Evolutionary conservation across 2,329 filamentous ascomycete species (phyloP).

Genomic region (Diaporthe destruens): DNA sequence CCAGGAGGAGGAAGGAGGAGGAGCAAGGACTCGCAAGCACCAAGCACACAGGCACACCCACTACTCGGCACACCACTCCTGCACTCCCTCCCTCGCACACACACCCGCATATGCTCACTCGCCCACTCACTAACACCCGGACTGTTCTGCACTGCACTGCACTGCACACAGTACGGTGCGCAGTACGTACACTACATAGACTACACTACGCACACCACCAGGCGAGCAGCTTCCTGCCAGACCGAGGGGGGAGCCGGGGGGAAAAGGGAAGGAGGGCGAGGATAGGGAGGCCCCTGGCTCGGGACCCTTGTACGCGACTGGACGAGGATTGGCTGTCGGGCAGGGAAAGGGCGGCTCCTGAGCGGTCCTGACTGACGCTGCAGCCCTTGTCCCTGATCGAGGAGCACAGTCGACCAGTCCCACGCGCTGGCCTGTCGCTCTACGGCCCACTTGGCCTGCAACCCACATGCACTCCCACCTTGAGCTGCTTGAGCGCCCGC

Average conservation of each 20-base stretch:
- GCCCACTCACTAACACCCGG: too few species aligned
- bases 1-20: slow-evolving; percentile 29
- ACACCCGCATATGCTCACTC: not conserved
- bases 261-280: slow-evolving; percentile 29
- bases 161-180: too few species aligned
- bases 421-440: slow-evolving; percentile 29
- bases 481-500: slow-evolving; percentile 23
- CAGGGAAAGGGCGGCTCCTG: slow-evolving; percentile 28
- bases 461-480: slow-evolving; percentile 34
- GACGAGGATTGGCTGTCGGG: slow-evolving; percentile 22
- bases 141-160: not conserved
- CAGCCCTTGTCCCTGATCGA: slow-evolving; percentile 27
- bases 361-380: slow-evolving; percentile 32
- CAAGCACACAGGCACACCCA: not conserved
- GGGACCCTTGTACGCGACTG: not conserved
- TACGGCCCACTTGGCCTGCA: slow-evolving; percentile 32
- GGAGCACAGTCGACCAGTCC: slow-evolving; percentile 31
- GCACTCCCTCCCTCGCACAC: not conserved
- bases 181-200: too few species aligned
- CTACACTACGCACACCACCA: too few species aligned
- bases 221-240: not conserved
- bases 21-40: slow-evolving; percentile 11
- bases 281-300: slow-evolving; percentile 21
- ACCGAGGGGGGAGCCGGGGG: slow-evolving; percentile 6
- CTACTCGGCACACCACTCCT: too few species aligned